These are phyloP conservation scores for Avicennia marina DNA, from an alignment of 257 asterid species.

Conservation along the genomic window DNA sequence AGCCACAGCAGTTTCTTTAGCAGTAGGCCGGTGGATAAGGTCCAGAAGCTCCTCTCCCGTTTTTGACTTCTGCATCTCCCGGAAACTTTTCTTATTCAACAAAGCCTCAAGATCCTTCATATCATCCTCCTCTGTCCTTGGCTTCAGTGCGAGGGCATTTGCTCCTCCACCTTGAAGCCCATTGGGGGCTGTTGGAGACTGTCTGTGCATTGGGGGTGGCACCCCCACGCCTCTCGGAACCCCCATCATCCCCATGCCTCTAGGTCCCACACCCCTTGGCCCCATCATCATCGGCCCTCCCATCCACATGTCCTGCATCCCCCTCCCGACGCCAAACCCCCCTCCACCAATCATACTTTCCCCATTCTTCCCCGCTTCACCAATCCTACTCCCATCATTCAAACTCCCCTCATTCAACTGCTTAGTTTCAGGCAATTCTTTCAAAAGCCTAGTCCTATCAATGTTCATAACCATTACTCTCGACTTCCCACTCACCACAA, in stretches of 20 bases:
- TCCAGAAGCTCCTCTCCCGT: conserved; percentile 95
- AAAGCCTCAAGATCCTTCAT: conserved; percentile 89
- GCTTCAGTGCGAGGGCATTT: conserved; percentile 51
- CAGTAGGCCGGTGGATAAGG: conserved; percentile 94
- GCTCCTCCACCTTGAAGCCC: conserved; percentile 38
- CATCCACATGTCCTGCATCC: conserved; percentile 65
- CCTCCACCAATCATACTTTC: conserved; percentile 35
- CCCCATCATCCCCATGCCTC: conserved; percentile 87
- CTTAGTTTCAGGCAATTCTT: conserved; percentile 77
- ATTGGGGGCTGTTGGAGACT: conserved; percentile 41
- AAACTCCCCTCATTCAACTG: conserved; percentile 42
- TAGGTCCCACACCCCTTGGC: conserved; percentile 55
- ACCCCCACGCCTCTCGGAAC: conserved; percentile 89
- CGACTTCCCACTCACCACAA: conserved; percentile 79
- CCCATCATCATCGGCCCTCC: conserved; percentile 57
- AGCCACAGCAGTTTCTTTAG: conserved; percentile 87
- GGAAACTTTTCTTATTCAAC: conserved; percentile 80
- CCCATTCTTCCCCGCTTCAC: conserved; percentile 32
- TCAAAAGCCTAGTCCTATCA: conserved; percentile 71
- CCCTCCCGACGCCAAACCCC: conserved; percentile 43
- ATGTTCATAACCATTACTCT: conserved; percentile 79
- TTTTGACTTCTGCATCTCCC: conserved; percentile 86
- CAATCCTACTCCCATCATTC: conserved; percentile 35
- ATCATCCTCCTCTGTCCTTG: conserved; percentile 92
- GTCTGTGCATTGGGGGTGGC: conserved; percentile 88